phyloP scores from a whole-genome alignment of 306 rosid species.

The Cucurbita argyrosperma region DNA sequence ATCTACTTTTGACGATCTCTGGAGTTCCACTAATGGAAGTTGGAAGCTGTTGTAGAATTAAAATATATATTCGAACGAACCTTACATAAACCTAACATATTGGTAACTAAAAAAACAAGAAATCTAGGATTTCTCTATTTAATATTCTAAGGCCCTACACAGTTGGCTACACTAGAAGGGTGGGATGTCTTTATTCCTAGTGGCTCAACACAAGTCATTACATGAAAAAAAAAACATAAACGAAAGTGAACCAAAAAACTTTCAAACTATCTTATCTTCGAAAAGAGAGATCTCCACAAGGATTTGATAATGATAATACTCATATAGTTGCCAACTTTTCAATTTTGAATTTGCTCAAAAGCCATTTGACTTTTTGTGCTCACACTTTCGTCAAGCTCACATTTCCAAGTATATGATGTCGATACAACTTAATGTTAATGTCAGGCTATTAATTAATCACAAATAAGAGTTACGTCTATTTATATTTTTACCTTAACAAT shows the following conservation, averaged over 20 bases:
- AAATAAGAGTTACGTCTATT: not conserved
- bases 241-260: not conserved
- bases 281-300: not conserved
- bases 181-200: not conserved
- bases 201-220: not conserved
- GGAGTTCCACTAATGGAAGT: not conserved
- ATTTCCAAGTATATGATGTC: not conserved
- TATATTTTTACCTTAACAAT: not conserved
- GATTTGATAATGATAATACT: slow-evolving; percentile 2
- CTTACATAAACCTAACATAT: not conserved
- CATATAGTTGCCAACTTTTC: not conserved
- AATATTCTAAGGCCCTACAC: not conserved
- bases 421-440: not conserved
- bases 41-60: not conserved
- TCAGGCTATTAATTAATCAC: not conserved
- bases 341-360: not conserved
- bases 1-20: not conserved
- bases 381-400: not conserved
- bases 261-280: slow-evolving; percentile 2
- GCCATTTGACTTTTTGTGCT: not conserved
- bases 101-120: not conserved
- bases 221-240: not conserved
- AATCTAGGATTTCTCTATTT: not conserved
- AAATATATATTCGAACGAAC: not conserved
- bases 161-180: not conserved